Base-by-base conservation (phyloP, 768 basidiomycete genomes). In the Collybiopsis confluens region DNA sequence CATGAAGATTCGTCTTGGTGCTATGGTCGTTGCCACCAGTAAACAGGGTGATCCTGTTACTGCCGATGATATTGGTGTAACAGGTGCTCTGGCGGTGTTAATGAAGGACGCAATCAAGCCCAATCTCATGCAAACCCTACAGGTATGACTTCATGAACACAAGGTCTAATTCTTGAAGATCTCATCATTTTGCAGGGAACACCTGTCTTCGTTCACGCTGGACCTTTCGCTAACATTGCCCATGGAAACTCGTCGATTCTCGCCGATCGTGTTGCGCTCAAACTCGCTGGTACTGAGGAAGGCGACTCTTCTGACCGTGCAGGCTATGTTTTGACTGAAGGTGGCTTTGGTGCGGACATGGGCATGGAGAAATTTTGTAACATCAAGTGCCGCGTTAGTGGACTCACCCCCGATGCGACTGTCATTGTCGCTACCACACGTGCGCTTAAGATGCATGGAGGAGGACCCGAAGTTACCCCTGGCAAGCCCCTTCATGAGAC, bases 351-450 rank as follows among this genome's bases (percentile, higher is more conserved):
- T 54, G 95, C 96, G 20, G 96, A 99, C 68, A 99, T 98, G 85
- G 96, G 93, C 36, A 92, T 95, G 92, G 92, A 94, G 73, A 97
- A 99, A 70, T 99, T 98, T 80, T 98, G 92, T 79, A 98, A 98
- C 72, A 98, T 99, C 79, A 99, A 99, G 70, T 98, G 95, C 69
- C 86, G 96, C 56, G 78, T 89, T 54, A 94, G 91, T 57, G 96
- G 95, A 45, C 80, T 98, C 64, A 88, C 77, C 54, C 97, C 97
- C 8, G 92, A 99, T 69, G 96, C 93, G 2, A 88, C 88, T 35
- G 84, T 99, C 60, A 90, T 99, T 62, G 96, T 99, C 50, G 97
- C 96, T 6, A 99, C 96, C 3, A 94, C 96, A 26, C 89, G 96
- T 59, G 96, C 96, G 20, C 75, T 99, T 57, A 99, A 98, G 80